Conservation (phyloP, 192 early-diverging fungal species). For the Gigaspora rosea region DNA sequence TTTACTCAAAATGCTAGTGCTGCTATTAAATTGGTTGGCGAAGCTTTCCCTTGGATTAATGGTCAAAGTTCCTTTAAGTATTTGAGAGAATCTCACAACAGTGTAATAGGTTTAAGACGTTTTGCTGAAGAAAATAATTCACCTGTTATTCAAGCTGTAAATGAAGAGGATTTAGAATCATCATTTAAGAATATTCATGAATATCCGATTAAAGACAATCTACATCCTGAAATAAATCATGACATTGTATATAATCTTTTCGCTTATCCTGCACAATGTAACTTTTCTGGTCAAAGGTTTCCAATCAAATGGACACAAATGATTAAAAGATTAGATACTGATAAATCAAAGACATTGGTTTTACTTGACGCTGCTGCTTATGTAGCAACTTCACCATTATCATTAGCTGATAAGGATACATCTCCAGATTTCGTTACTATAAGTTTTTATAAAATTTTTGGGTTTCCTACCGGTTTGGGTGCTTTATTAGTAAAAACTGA, state of each 20-base stretch:
- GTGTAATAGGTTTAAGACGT: constrained; percentile 71
- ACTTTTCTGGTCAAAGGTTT: constrained; percentile 76
- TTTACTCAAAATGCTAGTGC: constrained; percentile 82
- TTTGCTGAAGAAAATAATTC: constrained; percentile 48
- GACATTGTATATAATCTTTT: constrained; percentile 53
- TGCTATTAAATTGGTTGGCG: constrained; percentile 75
- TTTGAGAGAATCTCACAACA: constrained; percentile 72
- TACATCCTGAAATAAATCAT: too few relatives aligned
- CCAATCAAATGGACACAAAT: constrained; percentile 59
- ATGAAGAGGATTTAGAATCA: constrained; percentile 26
- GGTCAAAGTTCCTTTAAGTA: constrained; percentile 52
- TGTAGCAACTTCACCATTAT: constrained; percentile 60
- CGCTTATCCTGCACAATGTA: constrained; percentile 84
- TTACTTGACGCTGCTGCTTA: constrained; percentile 79
- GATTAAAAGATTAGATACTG: constrained; percentile 42
- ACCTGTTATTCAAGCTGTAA: constrained; percentile 30
- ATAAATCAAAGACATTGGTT: constrained; percentile 45
- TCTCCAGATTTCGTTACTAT: constrained; percentile 71
- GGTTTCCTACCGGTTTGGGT: constrained; percentile 81
- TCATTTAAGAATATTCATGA: not conserved
- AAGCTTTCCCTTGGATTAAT: constrained; percentile 61
- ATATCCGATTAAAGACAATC: too few relatives aligned
- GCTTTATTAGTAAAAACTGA: constrained; percentile 68
- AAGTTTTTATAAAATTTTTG: constrained; percentile 91
- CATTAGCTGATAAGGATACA: constrained; percentile 47